Base-by-base conservation (phyloP, 352 stramenopile species). In the Pythium sp. region DNA sequence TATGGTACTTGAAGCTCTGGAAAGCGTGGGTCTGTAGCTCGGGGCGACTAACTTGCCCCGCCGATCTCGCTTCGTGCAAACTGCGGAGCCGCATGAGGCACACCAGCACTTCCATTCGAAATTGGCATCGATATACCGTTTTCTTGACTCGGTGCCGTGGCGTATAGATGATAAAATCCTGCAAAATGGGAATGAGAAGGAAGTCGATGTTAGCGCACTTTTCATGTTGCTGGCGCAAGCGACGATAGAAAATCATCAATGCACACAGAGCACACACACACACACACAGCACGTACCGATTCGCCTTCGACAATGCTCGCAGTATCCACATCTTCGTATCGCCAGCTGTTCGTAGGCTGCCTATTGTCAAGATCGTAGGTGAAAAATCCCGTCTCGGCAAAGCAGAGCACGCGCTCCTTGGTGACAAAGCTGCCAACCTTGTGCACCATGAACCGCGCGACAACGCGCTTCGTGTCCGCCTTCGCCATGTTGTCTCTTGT, bases 401-500 rank as follows among this genome's bases (percentile, higher is more conserved):
- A 90, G 73, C 84, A 91, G 51, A 94, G 65, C 67, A 93, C 84
- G 61, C 86, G 86, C 72, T 93, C 86, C 66, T 94, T 94, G n/a
- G 91, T 74, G 56, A 90, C 83, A 65, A 94, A 94, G 68, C 77
- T 89, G 64, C 84, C 84, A 59, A 94, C 84, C 62, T 93, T 94
- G 74, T 90, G 79, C 62, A 94, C 85, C 84, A 93, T 92, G 70
- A 90, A 94, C 64, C 86, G 86, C 64, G 80, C 86, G 32, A 90
- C 65, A 53, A 89, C 80, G 60, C 78, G 77, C 64, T 85, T 82
- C 68, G 72, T 79, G 72, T 89, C 80, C 78, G 91, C 83, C 7
- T 28, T 58, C 9, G 43, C 61, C 28, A 36, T 36, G 5, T 1
- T 36, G 15, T 26, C 8, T 47, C 22, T 28, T 58, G 24, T n/a